A percentile compares a stretch with the other conserved stretches of the same genome.
These are phyloP conservation scores for Diplodia sapinea DNA, from an alignment of 2,329 filamentous ascomycete species.

Conservation along the genomic window DNA sequence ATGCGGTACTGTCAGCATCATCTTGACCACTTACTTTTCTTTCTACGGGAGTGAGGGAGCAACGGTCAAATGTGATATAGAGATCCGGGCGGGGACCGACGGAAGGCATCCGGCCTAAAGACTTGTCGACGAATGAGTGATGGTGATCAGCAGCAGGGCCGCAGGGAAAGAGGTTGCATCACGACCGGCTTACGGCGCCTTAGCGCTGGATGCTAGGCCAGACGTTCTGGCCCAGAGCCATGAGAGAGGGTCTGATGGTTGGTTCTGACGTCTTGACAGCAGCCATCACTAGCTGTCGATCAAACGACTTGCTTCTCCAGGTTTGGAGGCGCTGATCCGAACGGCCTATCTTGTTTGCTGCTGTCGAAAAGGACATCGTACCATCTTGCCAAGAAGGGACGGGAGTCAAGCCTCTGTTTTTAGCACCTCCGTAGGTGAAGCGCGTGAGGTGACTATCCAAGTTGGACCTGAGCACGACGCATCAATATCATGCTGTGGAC, in stretches of 20 bases:
- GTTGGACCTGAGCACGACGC: slow-evolving; percentile 4
- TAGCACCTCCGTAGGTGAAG: background rate
- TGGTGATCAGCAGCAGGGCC: slow-evolving; percentile 20
- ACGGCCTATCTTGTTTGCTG: background rate
- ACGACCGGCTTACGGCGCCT: slow-evolving; percentile 10
- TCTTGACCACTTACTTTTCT: background rate
- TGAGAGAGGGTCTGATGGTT: background rate
- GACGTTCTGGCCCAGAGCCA: background rate
- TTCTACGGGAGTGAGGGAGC: background rate
- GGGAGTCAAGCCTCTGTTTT: background rate
- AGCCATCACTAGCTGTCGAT: background rate
- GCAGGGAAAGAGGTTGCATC: background rate
- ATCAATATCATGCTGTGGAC: slow-evolving; percentile 13
- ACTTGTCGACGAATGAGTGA: background rate
- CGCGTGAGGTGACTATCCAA: background rate
- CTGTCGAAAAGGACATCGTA: background rate
- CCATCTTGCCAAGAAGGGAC: background rate
- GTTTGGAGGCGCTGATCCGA: background rate
- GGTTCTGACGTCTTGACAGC: background rate
- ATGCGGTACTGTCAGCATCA: slow-evolving; percentile 10
- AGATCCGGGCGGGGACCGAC: slow-evolving; percentile 27
- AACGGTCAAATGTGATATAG: background rate
- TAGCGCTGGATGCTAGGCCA: background rate
- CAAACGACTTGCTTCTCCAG: slow-evolving; percentile 1
- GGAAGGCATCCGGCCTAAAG: slow-evolving; percentile 1